Conservation (phyloP, 164 flowering plant genomes). For the Taxillus chinensis region DNA sequence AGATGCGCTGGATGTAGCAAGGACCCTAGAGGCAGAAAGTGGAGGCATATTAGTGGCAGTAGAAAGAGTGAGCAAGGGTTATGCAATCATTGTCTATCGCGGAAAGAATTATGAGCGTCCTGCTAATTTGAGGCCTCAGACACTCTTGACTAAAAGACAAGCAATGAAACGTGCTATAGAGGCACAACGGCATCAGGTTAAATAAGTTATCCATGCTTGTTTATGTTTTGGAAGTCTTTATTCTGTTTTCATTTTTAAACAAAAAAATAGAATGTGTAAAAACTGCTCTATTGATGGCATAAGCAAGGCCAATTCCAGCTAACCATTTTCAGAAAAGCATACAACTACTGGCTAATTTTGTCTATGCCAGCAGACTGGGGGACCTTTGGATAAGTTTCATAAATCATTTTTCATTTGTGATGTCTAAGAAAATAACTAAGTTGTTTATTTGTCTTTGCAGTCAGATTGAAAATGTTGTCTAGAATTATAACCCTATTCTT, state of each 20-base stretch:
- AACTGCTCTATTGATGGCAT: background rate
- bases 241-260: no score
- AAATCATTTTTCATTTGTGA: background rate
- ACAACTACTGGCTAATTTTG: no score
- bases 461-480: background rate
- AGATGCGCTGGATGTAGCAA: slow-evolving; percentile 50
- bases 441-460: background rate
- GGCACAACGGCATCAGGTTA: slow-evolving; percentile 80
- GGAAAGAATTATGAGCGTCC: slow-evolving; percentile 91
- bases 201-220: background rate
- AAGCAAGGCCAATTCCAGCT: background rate
- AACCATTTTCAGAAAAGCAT: no score
- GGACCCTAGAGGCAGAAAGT: slow-evolving; percentile 83
- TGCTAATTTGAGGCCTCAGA: slow-evolving; percentile 54
- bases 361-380: no score
- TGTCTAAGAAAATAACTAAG: background rate
- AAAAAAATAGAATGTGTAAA: no score
- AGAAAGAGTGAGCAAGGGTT: slow-evolving; percentile 69
- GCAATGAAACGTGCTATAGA: slow-evolving; percentile 81
- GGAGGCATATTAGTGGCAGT: slow-evolving; percentile 91
- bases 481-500: slow-evolving; percentile 4
- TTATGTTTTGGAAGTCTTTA: background rate
- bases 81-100: slow-evolving; percentile 82
- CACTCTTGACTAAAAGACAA: slow-evolving; percentile 66
- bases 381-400: no score